Base-by-base conservation (phyloP, 495 filamentous ascomycete species). In the Wilcoxina mikolae region DNA sequence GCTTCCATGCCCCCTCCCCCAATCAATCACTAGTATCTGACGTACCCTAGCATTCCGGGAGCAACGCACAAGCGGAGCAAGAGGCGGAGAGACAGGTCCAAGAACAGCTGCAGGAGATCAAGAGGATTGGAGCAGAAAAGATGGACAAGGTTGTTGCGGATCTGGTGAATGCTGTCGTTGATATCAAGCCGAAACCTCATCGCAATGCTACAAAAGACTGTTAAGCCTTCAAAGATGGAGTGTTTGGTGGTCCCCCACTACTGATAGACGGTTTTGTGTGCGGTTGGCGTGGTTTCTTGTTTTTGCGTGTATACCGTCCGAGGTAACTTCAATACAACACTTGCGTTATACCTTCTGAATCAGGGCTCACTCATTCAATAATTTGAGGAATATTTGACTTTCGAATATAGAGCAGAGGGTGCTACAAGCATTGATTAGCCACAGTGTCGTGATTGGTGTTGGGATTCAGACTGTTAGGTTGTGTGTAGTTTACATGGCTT, bases 21-120 rank as follows among this genome's bases (percentile, higher is more conserved):
- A 28, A n/a, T 26, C 33, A 38, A 5, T n/a, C 7, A 51, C 27
- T 20, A 58, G 53, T 53, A 26, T 29, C 26, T 67, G 51, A 67
- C 42, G 29, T 47, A 26, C 27, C 23, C 27, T 55, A 65, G 62
- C 87, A 95, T 70, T 81, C 82, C 53, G 82, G 83, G 66, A 85
- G 85, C 67, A 90, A 89, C 75, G 84, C 89, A 70, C 77, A 81
- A 58, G 84, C 85, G 58, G 85, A 94, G 68, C 81, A 87, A 56
- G 86, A 89, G 60, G 87, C 89, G 53, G 78, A 79, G 65, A 79
- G 80, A 70, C 85, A 94, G 60, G 83, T 87, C 45, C 82, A 91
- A 41, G 75, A 69, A 55, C 82, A 90, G 71, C 76, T 95, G 55
- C 76, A 79, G 65, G 83, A 85, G 67, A 96, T 96, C 69, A 76